Evolutionary conservation across 176 grass and related monocot genomes (phyloP), one percentile per base, ranked within the genome.

Genomic region (Zoysia pacifica): DNA sequence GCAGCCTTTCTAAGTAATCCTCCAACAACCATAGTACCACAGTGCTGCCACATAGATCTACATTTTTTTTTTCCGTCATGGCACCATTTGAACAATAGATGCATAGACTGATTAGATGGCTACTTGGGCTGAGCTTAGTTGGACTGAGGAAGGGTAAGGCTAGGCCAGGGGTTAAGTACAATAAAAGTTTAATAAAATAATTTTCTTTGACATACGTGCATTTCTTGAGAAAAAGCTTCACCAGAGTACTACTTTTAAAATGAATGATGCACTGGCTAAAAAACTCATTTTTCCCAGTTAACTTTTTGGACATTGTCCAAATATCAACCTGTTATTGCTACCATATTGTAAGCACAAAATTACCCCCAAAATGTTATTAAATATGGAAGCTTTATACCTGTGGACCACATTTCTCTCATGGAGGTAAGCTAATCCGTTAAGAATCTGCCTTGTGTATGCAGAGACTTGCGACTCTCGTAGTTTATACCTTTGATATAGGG

Each of bases 361-460:
- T 76, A 72, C 43, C 28, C 28, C 28, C 28, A 28, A 28, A 28
- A 28, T 28, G 28, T 28, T 28, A 28, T 28, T 28, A 28, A 78
- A 67, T 38, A 61, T 8, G 6, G 48, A 28, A 73, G 45, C 10
- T 80, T 64, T 74, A 20, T 87, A 98, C 96, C 92, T 98, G 86
- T 98, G 96, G 44, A 98, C 92, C 38, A 98, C 90, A 87, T 91
- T 94, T 82, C 90, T 75, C 54, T 91, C 90, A 82, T 98, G 96
- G 65, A 98, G 96, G 86, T 98, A 98, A 74, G 91, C 67, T 65
- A 98, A 93, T 73, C 96, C 96, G 67, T 89, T 87, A 55, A 98
- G 81, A 85, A 98, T 98, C 59, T 94, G 96, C 64, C 92, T 89
- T 78, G 96, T 94, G 76, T 94, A 98, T 39, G 92, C 90, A 73